Evolutionary conservation across 106 monocot species (phyloP), one percentile per base, ranked within the genome.

Genomic region (Alisma plantagoaquatica): DNA sequence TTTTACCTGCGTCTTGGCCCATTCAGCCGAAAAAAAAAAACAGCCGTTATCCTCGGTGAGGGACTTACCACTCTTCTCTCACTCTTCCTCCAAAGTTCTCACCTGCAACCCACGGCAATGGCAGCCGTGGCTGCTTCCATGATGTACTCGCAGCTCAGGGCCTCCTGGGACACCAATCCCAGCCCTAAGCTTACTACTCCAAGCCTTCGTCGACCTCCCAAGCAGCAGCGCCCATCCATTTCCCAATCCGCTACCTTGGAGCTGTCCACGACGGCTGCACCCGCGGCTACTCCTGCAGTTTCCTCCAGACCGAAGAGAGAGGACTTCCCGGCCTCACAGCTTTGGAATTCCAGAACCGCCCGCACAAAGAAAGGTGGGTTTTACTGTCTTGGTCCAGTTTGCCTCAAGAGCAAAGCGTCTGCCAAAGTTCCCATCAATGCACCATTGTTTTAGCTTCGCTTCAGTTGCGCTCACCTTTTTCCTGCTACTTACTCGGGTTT

Each of bases 151-250:
- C 27, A 28, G 6, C 21, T 46, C 10, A 66, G 73, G 49, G 59
- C 67, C 3, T 75, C 74, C 14, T 75, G 74, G 74, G 74, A 75
- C 56, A 57, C 32, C 9, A 68, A 52, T 33, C 61, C 67, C n/a
- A 62, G 35, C 23, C 63, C 74, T 4, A 75, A 64, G 31, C 51
- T 64, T 23, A 53, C 21, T n/a, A 44, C 42, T 18, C 31, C 69
- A 31, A 51, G 24, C 17, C 23, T 63, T 41, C n/a, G 18, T 31
- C 41, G 51, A 19, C 20, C 54, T 16, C 24, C 20, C 50, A 51
- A 32, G 51, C 50, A 18, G 3, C 23, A 61, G 5, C 56, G 56
- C 14, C 43, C 49, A 4, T n/a, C 41, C 15, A 10, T 23, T 3
- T 15, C 49, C 14, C 25, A 15, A 10, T n/a, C n/a, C n/a, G n/a